phyloP scores from a whole-genome alignment of 2,329 filamentous ascomycete genomes.

The Metarhizium humberi region DNA sequence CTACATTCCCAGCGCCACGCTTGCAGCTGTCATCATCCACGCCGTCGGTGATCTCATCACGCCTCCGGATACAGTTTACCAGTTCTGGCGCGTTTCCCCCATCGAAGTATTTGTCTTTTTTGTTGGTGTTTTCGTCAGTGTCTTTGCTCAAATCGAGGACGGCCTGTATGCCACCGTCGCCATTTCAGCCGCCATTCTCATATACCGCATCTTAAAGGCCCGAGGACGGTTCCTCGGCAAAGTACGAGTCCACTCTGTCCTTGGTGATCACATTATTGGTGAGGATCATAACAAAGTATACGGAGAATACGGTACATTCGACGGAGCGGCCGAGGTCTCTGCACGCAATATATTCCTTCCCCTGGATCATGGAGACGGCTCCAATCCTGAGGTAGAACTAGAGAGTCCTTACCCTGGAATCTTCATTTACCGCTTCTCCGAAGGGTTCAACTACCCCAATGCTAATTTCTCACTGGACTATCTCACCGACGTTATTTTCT shows the following conservation, averaged over 20 bases:
- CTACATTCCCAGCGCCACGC: slow-evolving; percentile 75
- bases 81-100: slow-evolving; percentile 91
- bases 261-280: slow-evolving; percentile 65
- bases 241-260: slow-evolving; percentile 62
- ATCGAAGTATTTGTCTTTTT: slow-evolving; percentile 91
- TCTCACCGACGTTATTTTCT: slow-evolving; percentile 58
- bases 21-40: slow-evolving; percentile 89
- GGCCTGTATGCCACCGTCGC: slow-evolving; percentile 84
- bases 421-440: slow-evolving; percentile 91
- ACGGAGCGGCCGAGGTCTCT: slow-evolving; percentile 33
- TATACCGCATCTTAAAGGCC: slow-evolving; percentile 78
- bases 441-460: slow-evolving; percentile 95
- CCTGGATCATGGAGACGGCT: slow-evolving; percentile 78
- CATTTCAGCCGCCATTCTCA: slow-evolving; percentile 65
- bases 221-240: slow-evolving; percentile 72
- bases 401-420: slow-evolving; percentile 79
- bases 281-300: slow-evolving; percentile 39
- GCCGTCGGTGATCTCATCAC: slow-evolving; percentile 91
- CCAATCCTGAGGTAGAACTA: slow-evolving; percentile 76
- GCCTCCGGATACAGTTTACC: slow-evolving; percentile 81
- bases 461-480: slow-evolving; percentile 82
- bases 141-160: slow-evolving; percentile 83
- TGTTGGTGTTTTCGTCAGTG: slow-evolving; percentile 77
- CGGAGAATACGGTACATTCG: slow-evolving; percentile 49
- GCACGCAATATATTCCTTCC: slow-evolving; percentile 79